A percentile compares a stretch with the other conserved stretches of the same genome.
phyloP scores from a whole-genome alignment of 805 yeast genomes.

The Teunomyces lycoperdinae region DNA sequence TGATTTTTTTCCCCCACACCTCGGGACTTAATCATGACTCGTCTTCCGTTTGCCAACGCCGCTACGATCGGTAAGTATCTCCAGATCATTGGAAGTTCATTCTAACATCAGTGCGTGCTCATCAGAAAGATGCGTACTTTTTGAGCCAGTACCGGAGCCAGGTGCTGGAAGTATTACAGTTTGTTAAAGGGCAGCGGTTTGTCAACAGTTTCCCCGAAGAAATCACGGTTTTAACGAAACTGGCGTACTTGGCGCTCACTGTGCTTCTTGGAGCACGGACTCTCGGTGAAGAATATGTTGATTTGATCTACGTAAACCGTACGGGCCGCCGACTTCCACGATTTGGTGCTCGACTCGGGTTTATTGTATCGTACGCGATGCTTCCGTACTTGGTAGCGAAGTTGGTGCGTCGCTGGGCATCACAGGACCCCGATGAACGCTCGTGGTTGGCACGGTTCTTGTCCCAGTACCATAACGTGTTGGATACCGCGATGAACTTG shows the following conservation, averaged over 20 bases:
- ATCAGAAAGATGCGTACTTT: slow-evolving; percentile 83
- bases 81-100: slow-evolving; percentile 8
- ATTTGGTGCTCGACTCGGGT: slow-evolving; percentile 48
- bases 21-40: neutral
- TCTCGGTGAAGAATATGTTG: slow-evolving; percentile 92
- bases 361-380: slow-evolving; percentile 56
- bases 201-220: slow-evolving; percentile 63
- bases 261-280: slow-evolving; percentile 77
- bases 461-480: slow-evolving; percentile 42
- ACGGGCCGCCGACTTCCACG: slow-evolving; percentile 51
- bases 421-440: slow-evolving; percentile 16
- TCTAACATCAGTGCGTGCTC: slow-evolving; percentile 62
- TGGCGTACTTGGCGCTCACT: slow-evolving; percentile 68
- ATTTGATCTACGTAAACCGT: slow-evolving; percentile 61
- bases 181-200: slow-evolving; percentile 60
- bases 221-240: slow-evolving; percentile 53
- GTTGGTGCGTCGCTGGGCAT: slow-evolving; percentile 14
- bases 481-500: slow-evolving; percentile 57
- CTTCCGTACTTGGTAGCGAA: slow-evolving; percentile 54
- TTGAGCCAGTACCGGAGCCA: slow-evolving; percentile 53
- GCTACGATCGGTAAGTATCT: slow-evolving; percentile 70
- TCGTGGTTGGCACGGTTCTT: slow-evolving; percentile 13
- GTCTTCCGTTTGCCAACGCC: slow-evolving; percentile 72
- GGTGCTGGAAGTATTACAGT: slow-evolving; percentile 53
- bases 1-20: neutral